Evolutionary conservation across 2,329 filamentous ascomycete species (phyloP).

Genomic region (Thermoascus crustaceus): DNA sequence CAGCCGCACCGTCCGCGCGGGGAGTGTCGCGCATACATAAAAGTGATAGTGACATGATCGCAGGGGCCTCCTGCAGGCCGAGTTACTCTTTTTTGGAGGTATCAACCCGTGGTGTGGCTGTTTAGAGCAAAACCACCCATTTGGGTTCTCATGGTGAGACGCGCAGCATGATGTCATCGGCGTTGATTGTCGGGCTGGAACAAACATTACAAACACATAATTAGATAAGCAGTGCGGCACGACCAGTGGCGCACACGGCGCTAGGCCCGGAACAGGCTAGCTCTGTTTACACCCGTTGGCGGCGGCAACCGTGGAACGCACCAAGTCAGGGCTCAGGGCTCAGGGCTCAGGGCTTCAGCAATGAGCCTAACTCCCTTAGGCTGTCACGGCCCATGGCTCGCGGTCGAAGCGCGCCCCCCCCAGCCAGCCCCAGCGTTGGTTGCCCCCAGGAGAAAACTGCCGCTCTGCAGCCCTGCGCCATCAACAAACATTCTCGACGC

Average conservation of each 20-base stretch:
- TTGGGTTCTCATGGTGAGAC: conserved; percentile 12
- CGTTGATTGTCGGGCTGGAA: background rate
- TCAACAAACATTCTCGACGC: too few species aligned
- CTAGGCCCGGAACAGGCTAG: conserved; percentile 10
- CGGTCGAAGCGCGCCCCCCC: too few species aligned
- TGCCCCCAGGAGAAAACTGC: too few species aligned
- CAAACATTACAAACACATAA: conserved; percentile 13
- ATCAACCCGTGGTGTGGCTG: background rate
- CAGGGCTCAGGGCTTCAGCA: too few species aligned
- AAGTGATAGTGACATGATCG: background rate
- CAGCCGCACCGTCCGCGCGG: background rate
- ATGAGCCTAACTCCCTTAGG: too few species aligned
- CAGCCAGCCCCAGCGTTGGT: too few species aligned
- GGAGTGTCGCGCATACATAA: conserved; percentile 3
- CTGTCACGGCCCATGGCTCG: too few species aligned
- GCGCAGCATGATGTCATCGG: conserved; percentile 22
- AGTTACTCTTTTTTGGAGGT: background rate
- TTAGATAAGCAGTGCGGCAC: background rate
- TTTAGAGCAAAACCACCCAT: background rate
- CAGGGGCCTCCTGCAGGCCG: background rate
- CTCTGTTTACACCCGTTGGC: conserved; percentile 19
- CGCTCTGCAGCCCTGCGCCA: too few species aligned
- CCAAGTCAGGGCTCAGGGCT: too few species aligned
- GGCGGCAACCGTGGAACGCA: too few species aligned
- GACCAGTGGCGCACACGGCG: conserved; percentile 6